These are phyloP conservation scores for Ganoderma meredithae DNA, from an alignment of 1,284 basidiomycete species.

Conservation along the genomic window DNA sequence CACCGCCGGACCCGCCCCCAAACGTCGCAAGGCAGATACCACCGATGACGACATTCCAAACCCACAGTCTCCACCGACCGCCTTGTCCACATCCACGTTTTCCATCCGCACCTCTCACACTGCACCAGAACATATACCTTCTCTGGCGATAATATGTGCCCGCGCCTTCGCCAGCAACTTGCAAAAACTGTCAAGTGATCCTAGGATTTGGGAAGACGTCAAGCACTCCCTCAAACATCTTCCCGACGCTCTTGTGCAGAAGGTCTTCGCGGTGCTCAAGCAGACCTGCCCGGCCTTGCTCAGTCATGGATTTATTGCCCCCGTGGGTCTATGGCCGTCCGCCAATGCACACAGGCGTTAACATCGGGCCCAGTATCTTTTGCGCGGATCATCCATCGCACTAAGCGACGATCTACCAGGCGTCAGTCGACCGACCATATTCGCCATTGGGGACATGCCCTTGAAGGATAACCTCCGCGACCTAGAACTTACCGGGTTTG, in stretches of 20 bases:
- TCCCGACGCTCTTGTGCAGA: slow-evolving; percentile 60
- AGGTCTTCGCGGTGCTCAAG: slow-evolving; percentile 58
- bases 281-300: slow-evolving; percentile 57
- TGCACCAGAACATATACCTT: slow-evolving; percentile 42
- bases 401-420: slow-evolving; percentile 61
- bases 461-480: slow-evolving; percentile 51
- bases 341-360: slow-evolving; percentile 2
- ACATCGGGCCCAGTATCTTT: slow-evolving; percentile 54
- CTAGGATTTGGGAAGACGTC: slow-evolving; percentile 47
- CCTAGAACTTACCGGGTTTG: slow-evolving; percentile 58
- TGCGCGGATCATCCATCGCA: slow-evolving; percentile 59
- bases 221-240: slow-evolving; percentile 52
- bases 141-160: slow-evolving; percentile 58
- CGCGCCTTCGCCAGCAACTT: slow-evolving; percentile 59
- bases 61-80: slow-evolving; percentile 43
- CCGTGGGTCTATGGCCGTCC: slow-evolving; percentile 47
- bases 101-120: slow-evolving; percentile 51
- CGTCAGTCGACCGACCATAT: slow-evolving; percentile 58
- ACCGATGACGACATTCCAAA: slow-evolving; percentile 48
- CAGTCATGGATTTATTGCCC: slow-evolving; percentile 59
- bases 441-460: slow-evolving; percentile 47
- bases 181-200: slow-evolving; percentile 47
- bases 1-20: slow-evolving; percentile 31
- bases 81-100: slow-evolving; percentile 58
- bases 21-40: slow-evolving; percentile 41